Evolutionary conservation across 2,329 filamentous ascomycete species (phyloP).

Genomic region (Fusarium pininemorale): DNA sequence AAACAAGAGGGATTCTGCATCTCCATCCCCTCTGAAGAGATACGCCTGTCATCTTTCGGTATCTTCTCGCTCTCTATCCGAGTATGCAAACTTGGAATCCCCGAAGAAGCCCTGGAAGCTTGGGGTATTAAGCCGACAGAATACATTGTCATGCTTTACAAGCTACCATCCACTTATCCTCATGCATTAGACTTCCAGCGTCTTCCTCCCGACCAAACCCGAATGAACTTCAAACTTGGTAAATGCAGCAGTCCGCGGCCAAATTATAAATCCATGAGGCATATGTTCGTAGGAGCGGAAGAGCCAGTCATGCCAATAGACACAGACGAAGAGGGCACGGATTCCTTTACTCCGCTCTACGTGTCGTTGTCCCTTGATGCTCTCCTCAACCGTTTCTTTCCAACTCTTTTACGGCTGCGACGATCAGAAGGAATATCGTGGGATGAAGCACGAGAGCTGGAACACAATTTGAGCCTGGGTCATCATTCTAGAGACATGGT

Average conservation of each 20-base stretch:
- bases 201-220: conserved; percentile 49
- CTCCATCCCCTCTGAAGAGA: conserved; percentile 65
- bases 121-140: conserved; percentile 76
- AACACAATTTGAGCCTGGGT: conserved; percentile 16
- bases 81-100: conserved; percentile 75
- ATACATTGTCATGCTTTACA: conserved; percentile 78
- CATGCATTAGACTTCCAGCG: conserved; percentile 63
- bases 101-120: conserved; percentile 77
- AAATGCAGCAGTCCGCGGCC: conserved; percentile 80
- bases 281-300: conserved; percentile 30
- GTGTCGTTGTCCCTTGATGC: conserved; percentile 75
- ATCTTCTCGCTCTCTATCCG: conserved; percentile 74
- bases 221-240: conserved; percentile 70
- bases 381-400: conserved; percentile 69
- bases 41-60: conserved; percentile 48
- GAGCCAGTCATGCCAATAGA: background rate
- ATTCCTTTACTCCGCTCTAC: conserved; percentile 60
- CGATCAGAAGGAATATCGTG: conserved; percentile 64
- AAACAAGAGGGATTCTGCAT: conserved; percentile 76
- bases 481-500: background rate
- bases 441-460: conserved; percentile 53
- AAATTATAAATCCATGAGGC: conserved; percentile 60
- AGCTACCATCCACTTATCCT: conserved; percentile 70
- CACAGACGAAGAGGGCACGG: background rate
- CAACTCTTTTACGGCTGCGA: conserved; percentile 69